These are phyloP conservation scores for Aspergillus taichungensis DNA, from an alignment of 495 filamentous ascomycete genomes.

Conservation along the genomic window DNA sequence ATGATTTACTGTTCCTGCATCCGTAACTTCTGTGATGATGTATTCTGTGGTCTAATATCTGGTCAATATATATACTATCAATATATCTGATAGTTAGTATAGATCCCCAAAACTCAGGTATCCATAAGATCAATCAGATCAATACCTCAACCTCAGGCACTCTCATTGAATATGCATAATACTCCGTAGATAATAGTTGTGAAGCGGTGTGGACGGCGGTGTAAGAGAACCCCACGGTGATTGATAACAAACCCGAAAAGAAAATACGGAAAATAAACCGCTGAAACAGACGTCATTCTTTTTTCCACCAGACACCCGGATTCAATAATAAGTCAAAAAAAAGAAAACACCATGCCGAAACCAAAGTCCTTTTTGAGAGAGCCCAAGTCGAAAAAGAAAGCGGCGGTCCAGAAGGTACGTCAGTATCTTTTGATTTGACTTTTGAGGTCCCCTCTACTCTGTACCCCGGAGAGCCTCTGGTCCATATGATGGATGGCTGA, in stretches of 20 bases:
- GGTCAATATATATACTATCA: too few species aligned
- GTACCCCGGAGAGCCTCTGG: too few species aligned
- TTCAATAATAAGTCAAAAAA: too few species aligned
- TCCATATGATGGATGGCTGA: too few species aligned
- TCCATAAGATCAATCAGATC: neutral
- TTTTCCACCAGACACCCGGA: neutral
- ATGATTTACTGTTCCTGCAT: too few species aligned
- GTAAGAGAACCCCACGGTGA: neutral
- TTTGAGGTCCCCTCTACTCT: too few species aligned
- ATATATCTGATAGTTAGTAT: too few species aligned
- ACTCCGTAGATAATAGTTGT: neutral
- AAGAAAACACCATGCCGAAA: constrained; percentile 48
- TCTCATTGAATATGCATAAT: neutral
- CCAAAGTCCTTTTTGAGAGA: constrained; percentile 44
- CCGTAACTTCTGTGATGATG: too few species aligned
- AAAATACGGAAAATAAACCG: neutral
- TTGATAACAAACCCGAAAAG: neutral
- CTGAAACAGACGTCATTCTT: neutral
- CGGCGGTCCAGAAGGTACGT: constrained; percentile 25
- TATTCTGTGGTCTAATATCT: too few species aligned
- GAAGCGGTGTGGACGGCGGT: constrained; percentile 1
- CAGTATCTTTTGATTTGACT: too few species aligned
- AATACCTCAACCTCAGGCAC: neutral
- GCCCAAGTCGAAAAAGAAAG: constrained; percentile 38
- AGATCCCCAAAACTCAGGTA: too few species aligned